Percentiles rank a stretch among this genome's conserved stretches.
Conservation (phyloP, 1,284 basidiomycete species). For the Cronartium quercuum region DNA sequence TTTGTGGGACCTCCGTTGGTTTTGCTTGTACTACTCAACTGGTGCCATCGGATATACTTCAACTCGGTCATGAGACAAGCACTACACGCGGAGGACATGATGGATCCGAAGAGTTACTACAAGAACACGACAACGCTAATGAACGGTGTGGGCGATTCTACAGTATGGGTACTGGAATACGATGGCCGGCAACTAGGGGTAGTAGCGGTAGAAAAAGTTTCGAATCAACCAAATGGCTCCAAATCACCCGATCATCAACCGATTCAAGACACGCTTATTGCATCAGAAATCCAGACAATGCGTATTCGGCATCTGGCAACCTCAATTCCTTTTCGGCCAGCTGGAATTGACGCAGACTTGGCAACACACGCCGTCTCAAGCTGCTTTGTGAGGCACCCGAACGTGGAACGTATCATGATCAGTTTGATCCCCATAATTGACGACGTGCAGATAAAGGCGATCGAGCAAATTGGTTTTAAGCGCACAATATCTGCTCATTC, state of each 20-base stretch:
- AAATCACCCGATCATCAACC: background rate
- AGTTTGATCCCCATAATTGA: background rate
- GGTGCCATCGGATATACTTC: slow-evolving; percentile 9
- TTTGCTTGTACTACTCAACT: slow-evolving; percentile 24
- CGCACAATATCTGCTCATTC: background rate
- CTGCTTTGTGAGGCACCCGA: background rate
- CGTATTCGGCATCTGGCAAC: slow-evolving; percentile 23
- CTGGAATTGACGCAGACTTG: slow-evolving; percentile 26
- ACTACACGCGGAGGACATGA: slow-evolving; percentile 1
- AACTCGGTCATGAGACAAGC: background rate
- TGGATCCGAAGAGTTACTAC: slow-evolving; percentile 15
- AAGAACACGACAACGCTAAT: background rate
- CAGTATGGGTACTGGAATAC: slow-evolving; percentile 32
- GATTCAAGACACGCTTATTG: background rate
- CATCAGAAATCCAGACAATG: background rate
- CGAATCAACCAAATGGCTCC: background rate
- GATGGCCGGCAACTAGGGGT: slow-evolving; percentile 27
- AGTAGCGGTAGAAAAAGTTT: slow-evolving; percentile 4
- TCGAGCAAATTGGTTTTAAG: slow-evolving; percentile 9
- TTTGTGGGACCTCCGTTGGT: slow-evolving; percentile 27
- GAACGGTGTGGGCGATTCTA: background rate
- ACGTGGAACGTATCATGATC: slow-evolving; percentile 1
- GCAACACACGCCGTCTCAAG: background rate
- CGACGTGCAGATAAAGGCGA: background rate
- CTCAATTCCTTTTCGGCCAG: slow-evolving; percentile 21